Percentiles rank a stretch among this genome's conserved stretches.
phyloP scores from a whole-genome alignment of 345 rosid species.

The Citrus medica region DNA sequence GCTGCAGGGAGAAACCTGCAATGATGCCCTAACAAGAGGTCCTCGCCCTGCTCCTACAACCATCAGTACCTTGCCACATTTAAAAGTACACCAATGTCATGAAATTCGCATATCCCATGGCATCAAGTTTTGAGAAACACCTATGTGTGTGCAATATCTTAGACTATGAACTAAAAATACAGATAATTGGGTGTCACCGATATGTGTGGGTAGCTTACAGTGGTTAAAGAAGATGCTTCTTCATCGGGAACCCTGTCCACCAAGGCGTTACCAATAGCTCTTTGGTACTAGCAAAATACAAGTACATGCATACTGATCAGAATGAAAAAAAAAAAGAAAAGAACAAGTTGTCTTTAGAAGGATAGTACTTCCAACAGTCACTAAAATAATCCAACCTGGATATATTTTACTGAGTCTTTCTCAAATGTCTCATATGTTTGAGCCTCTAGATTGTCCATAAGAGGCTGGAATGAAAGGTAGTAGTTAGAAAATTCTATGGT shows the following conservation, averaged over 20 bases:
- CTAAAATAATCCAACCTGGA: conserved; percentile 55
- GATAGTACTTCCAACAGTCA: background rate
- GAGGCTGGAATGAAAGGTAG: conserved; percentile 55
- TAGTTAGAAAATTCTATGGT: background rate
- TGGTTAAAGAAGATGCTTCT: conserved; percentile 46
- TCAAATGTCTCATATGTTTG: conserved; percentile 99
- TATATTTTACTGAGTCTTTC: conserved; percentile 82
- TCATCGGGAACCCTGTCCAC: conserved; percentile 81
- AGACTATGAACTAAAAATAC: background rate
- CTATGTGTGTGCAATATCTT: background rate
- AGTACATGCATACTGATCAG: conserved; percentile 13
- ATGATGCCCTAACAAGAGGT: conserved; percentile 95
- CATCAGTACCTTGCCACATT: conserved; percentile 72
- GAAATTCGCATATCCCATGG: background rate
- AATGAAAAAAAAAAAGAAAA: background rate
- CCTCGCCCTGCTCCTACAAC: conserved; percentile 99
- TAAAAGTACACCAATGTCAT: conserved; percentile 3
- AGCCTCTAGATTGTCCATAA: conserved; percentile 99
- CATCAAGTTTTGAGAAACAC: conserved; percentile 3
- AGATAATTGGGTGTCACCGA: background rate
- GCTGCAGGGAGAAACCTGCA: conserved; percentile 58
- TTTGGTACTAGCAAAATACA: conserved; percentile 71
- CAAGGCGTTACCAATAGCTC: conserved; percentile 81
- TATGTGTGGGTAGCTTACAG: conserved; percentile 43
- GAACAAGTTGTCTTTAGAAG: conserved; percentile 1